Evolutionary conservation across 2,329 filamentous ascomycete species (phyloP).

Genomic region (Tolypocladium ophioglossoides): DNA sequence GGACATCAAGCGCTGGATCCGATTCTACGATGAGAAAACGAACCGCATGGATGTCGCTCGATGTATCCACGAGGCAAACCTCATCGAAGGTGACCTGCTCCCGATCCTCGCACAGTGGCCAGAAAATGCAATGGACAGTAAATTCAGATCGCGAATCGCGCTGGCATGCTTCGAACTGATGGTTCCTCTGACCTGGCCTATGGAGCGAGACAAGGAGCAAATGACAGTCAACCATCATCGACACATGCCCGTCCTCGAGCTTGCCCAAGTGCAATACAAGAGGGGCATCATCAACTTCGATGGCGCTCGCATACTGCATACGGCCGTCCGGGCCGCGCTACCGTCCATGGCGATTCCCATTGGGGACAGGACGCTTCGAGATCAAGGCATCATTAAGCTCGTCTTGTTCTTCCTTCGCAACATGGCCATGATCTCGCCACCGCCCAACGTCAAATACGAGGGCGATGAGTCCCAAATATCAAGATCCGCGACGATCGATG

Average conservation of each 20-base stretch:
- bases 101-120: constrained; percentile 81
- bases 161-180: constrained; percentile 83
- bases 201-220: constrained; percentile 66
- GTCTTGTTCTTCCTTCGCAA: constrained; percentile 85
- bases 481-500: constrained; percentile 76
- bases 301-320: constrained; percentile 64
- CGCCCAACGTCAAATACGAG: constrained; percentile 62
- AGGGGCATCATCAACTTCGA: constrained; percentile 78
- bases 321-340: constrained; percentile 68
- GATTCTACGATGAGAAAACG: constrained; percentile 84
- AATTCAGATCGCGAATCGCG: constrained; percentile 66
- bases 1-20: constrained; percentile 91
- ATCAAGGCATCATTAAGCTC: constrained; percentile 88
- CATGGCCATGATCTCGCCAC: constrained; percentile 71
- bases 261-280: constrained; percentile 86
- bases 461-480: constrained; percentile 88
- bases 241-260: constrained; percentile 79
- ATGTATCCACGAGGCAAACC: constrained; percentile 82
- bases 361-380: constrained; percentile 64
- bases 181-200: constrained; percentile 87
- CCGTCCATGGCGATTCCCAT: constrained; percentile 75
- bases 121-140: constrained; percentile 60
- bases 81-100: constrained; percentile 82
- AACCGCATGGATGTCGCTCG: constrained; percentile 92
- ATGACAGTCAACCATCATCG: constrained; percentile 91